Evolutionary conservation across 441 rosid species (phyloP), one percentile per base, ranked within the genome.

Genomic region (Populus hybrid): DNA sequence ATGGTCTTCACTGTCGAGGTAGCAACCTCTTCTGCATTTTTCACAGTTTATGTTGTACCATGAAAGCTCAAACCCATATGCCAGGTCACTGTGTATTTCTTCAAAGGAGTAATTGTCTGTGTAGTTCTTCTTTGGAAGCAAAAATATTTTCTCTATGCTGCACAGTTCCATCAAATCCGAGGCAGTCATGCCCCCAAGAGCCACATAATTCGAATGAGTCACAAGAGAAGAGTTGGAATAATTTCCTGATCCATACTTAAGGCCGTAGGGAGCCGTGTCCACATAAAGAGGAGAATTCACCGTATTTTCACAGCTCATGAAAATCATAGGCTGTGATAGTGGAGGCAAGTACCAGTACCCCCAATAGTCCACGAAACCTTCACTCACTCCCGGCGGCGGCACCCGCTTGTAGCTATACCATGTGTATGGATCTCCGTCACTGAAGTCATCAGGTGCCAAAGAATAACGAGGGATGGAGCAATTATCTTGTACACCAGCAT

Each of bases 401-500:
- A 4, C 0, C 6, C 6, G 0, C 2, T 21, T 75, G 57, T 11
- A 32, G 12, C 0, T 36, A 64, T 24, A 38, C 21, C 0, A 1
- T 36, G 16, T 6, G 30, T 20, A 77, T 0, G 79, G 70, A 40
- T 77, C 75, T 63, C 30, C 34, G 12, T 1, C 0, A 36, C 42
- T 63, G 69, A 77, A 77, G 61, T 77, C 40, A 0, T 0, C 0
- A 2, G 0, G 0, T 5, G 69, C 5, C 46, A 77, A 69, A 77
- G 79, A 53, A 28, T 23, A 63, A n/a, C 18, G 64, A 67, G 79
- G 79, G 9, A 67, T 1, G 18, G 81, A 75, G 3, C 71, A 82
- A 67, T 82, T 70, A 23, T 34, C 46, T 0, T 10, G 2, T 9
- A 78, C 46, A 10, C 75, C 68, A 0, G 59, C n/a, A 61, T 78